Conservation (phyloP, 2,329 filamentous ascomycete species). For the Whalleya microplaca region DNA sequence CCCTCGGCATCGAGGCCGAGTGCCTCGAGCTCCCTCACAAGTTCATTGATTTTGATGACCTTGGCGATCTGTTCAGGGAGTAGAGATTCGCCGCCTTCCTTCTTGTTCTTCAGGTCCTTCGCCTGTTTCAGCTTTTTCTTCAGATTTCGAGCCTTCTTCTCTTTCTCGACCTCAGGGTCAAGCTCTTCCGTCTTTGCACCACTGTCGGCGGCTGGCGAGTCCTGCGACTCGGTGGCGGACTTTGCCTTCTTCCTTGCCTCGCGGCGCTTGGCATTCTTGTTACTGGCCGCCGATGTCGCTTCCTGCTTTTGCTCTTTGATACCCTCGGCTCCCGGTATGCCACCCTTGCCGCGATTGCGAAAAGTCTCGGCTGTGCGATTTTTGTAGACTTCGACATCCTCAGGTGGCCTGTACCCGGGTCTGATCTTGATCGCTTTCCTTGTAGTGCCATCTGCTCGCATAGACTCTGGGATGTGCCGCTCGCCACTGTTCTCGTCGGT, state of each 20-base stretch:
- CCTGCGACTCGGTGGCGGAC: conserved; percentile 61
- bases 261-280: conserved; percentile 84
- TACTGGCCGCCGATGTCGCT: conserved; percentile 57
- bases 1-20: conserved; percentile 84
- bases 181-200: conserved; percentile 46
- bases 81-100: conserved; percentile 80
- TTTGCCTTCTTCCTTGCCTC: conserved; percentile 62
- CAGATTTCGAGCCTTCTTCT: conserved; percentile 90
- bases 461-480: conserved; percentile 86
- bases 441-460: conserved; percentile 85
- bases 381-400: conserved; percentile 96
- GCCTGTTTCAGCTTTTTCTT: conserved; percentile 96
- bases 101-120: conserved; percentile 86
- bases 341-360: conserved; percentile 72
- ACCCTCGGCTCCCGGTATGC: conserved; percentile 74
- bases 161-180: conserved; percentile 76
- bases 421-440: conserved; percentile 92
- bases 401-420: conserved; percentile 89
- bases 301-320: conserved; percentile 54
- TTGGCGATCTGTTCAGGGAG: conserved; percentile 96
- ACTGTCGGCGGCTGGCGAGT: conserved; percentile 56
- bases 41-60: conserved; percentile 94
- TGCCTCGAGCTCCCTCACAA: conserved; percentile 83
- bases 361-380: conserved; percentile 86
- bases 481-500: conserved; percentile 76